phyloP scores from a whole-genome alignment of 306 rosid genomes.

The Argentina anserina region DNA sequence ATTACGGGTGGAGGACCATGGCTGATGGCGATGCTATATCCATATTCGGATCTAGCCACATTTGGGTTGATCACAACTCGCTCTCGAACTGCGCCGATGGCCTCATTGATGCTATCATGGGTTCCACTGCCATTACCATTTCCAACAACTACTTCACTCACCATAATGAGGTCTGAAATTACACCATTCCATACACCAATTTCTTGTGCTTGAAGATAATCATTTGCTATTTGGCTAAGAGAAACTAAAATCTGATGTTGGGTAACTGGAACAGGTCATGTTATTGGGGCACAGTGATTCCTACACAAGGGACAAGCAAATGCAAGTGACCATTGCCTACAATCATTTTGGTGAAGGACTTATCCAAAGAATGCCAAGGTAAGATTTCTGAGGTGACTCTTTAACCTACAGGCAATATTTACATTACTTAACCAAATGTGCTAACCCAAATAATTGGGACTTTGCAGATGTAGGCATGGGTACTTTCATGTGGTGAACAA shows the following conservation, averaged over 20 bases:
- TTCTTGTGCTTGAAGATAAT: not conserved
- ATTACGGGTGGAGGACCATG: conserved; percentile 89
- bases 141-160: conserved; percentile 90
- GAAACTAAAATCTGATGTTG: not conserved
- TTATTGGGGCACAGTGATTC: conserved; percentile 93
- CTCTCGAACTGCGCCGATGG: conserved; percentile 86
- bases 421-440: not conserved
- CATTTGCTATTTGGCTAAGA: not conserved
- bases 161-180: conserved; percentile 71
- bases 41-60: conserved; percentile 74
- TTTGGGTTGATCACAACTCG: conserved; percentile 93
- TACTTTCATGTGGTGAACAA: conserved; percentile 98
- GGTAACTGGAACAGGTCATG: conserved; percentile 59
- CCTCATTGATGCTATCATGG: conserved; percentile 86
- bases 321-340: conserved; percentile 98
- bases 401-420: not conserved
- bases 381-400: not conserved
- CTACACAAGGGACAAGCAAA: conserved; percentile 72
- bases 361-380: conserved; percentile 98
- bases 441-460: conserved; percentile 4
- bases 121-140: conserved; percentile 85
- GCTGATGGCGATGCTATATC: conserved; percentile 93
- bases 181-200: not conserved
- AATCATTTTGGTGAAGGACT: conserved; percentile 99
- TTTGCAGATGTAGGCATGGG: conserved; percentile 93